Conservation (phyloP, 2,329 filamentous ascomycete genomes). For the Penicillium hordei region DNA sequence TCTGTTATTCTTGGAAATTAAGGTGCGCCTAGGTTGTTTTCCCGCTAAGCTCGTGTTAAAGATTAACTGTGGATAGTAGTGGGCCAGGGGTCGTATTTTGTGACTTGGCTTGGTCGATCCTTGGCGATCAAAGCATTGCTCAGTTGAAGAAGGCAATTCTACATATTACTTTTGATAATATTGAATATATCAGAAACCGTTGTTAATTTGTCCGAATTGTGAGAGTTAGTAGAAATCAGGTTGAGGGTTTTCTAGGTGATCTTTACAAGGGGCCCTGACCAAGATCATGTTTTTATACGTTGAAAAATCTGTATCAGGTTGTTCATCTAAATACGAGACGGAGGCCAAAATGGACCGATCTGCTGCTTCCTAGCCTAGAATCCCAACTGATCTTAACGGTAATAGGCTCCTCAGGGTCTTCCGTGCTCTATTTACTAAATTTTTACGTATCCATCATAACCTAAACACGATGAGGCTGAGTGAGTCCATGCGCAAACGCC, state of each 20-base stretch:
- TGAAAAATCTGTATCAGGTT: neutral
- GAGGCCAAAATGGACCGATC: neutral
- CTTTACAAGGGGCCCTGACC: neutral
- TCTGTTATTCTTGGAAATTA: slow-evolving; percentile 1
- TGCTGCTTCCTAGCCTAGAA: neutral
- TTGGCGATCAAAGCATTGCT: neutral
- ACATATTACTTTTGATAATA: neutral
- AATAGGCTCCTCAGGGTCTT: neutral
- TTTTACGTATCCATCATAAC: neutral
- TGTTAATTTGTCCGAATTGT: neutral
- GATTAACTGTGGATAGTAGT: neutral
- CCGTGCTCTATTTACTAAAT: neutral
- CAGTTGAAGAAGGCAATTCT: neutral
- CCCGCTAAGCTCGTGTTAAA: slow-evolving; percentile 7
- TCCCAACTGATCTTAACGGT: neutral
- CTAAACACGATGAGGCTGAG: neutral
- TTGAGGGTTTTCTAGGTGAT: neutral
- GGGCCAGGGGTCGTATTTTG: slow-evolving; percentile 8
- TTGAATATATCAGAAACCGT: neutral
- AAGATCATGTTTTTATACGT: neutral
- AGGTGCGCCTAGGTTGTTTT: neutral
- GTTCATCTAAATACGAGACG: slow-evolving; percentile 9
- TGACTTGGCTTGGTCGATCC: slow-evolving; percentile 7
- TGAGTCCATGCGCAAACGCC: neutral
- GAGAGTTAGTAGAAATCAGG: no score